These are phyloP conservation scores for Stagonosporopsis tanaceti DNA, from an alignment of 2,329 filamentous ascomycete genomes.

Conservation along the genomic window DNA sequence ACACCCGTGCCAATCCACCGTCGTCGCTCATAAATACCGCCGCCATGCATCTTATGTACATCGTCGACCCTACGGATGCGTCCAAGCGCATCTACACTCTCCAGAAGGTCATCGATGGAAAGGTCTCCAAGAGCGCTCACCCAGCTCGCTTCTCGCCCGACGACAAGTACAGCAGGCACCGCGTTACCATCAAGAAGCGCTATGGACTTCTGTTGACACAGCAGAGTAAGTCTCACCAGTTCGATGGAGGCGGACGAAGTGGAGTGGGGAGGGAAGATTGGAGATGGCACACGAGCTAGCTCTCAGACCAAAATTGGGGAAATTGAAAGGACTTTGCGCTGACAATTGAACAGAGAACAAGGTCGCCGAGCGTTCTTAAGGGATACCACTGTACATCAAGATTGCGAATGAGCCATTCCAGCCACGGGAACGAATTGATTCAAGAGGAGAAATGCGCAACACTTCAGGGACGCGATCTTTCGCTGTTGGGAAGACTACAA, in stretches of 20 bases:
- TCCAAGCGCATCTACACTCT: constrained; percentile 90
- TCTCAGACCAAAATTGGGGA: neutral
- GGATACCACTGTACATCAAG: neutral
- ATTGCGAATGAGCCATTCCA: neutral
- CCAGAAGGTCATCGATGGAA: constrained; percentile 82
- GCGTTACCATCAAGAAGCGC: constrained; percentile 92
- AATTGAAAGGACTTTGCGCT: neutral
- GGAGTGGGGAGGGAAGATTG: neutral
- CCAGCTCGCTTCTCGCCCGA: constrained; percentile 96
- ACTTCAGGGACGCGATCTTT: neutral
- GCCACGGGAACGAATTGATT: neutral
- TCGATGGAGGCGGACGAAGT: neutral
- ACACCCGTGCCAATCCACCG: neutral
- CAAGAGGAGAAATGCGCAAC: neutral
- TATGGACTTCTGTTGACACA: constrained; percentile 89
- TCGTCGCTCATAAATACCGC: neutral
- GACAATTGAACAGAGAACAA: constrained; percentile 34
- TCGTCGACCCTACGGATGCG: constrained; percentile 73
- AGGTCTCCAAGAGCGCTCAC: constrained; percentile 95
- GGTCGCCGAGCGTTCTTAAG: constrained; percentile 30
- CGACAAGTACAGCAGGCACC: constrained; percentile 96
- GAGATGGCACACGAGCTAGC: neutral
- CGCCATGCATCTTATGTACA: constrained; percentile 82
- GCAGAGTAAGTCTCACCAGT: constrained; percentile 60
- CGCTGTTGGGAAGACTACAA: constrained; percentile 10